Evolutionary conservation across 2,329 filamentous ascomycete genomes (phyloP).

Genomic region (Cadophora gregata): DNA sequence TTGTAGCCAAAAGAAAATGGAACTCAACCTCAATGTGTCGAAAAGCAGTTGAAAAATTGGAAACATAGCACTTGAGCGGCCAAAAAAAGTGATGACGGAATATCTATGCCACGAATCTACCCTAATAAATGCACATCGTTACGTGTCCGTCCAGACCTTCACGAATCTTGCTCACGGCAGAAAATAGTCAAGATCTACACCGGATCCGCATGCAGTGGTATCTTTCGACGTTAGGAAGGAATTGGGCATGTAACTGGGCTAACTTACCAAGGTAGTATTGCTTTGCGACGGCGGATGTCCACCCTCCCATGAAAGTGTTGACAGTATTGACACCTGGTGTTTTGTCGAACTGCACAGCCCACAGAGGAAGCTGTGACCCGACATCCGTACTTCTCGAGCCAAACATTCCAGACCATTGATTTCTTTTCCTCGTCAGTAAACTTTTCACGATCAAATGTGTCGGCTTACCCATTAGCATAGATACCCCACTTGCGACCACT

Average conservation of each 20-base stretch:
- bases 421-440: background rate
- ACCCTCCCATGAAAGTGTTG: constrained; percentile 9
- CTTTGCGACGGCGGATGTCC: constrained; percentile 13
- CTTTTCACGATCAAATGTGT: no score
- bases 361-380: constrained; percentile 10
- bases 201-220: constrained; percentile 12
- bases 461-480: constrained; percentile 7
- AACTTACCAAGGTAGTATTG: constrained; percentile 14
- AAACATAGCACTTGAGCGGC: no score
- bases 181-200: constrained; percentile 16
- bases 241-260: no score
- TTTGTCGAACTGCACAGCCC: constrained; percentile 11
- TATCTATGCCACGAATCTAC: background rate
- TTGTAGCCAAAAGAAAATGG: background rate
- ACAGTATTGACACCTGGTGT: constrained; percentile 11
- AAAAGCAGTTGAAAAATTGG: background rate
- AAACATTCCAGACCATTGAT: constrained; percentile 19
- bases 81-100: background rate
- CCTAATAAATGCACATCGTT: background rate
- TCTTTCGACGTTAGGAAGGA: background rate
- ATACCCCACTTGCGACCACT: constrained; percentile 15
- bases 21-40: background rate
- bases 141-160: background rate
- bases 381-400: constrained; percentile 13
- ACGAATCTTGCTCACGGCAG: background rate